Conservation (phyloP, 2,329 filamentous ascomycete species). For the Sarocladium brachiariae region DNA sequence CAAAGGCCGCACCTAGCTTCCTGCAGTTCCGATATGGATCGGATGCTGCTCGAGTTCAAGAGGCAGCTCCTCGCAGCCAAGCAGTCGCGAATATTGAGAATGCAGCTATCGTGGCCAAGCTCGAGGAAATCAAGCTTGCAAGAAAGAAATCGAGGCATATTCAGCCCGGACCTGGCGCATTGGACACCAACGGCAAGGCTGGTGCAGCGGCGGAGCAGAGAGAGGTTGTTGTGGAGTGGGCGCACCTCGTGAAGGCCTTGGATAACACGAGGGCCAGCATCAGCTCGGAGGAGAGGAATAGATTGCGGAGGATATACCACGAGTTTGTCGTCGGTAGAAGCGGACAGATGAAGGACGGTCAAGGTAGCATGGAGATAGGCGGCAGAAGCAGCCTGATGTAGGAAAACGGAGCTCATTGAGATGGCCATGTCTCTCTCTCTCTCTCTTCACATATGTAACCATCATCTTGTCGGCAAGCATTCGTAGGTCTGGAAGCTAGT, state of each 20-base stretch:
- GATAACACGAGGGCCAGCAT: constrained; percentile 76
- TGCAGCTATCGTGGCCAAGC: constrained; percentile 71
- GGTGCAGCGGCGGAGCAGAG: constrained; percentile 34
- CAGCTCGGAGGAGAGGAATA: constrained; percentile 64
- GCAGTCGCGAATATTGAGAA: constrained; percentile 62
- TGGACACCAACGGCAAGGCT: constrained; percentile 17
- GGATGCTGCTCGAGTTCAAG: constrained; percentile 36
- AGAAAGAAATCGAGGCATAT: constrained; percentile 42
- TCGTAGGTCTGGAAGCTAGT: too few species aligned
- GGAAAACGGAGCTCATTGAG: constrained; percentile 12
- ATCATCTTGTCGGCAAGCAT: too few species aligned
- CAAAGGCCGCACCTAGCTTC: constrained; percentile 46
- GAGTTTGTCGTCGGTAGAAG: constrained; percentile 92
- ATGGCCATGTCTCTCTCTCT: too few species aligned
- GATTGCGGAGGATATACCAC: constrained; percentile 74
- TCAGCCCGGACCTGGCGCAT: constrained; percentile 19
- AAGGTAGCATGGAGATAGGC: constrained; percentile 86
- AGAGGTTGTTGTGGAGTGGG: constrained; percentile 79
- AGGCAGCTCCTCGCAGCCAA: constrained; percentile 39
- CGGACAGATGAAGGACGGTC: constrained; percentile 90
- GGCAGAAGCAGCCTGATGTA: constrained; percentile 92
- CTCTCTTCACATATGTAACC: too few species aligned
- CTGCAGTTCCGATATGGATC: constrained; percentile 80
- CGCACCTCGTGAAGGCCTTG: constrained; percentile 73
- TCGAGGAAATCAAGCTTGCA: constrained; percentile 69